Evolutionary conservation across 192 early-diverging fungal genomes (phyloP), one percentile per base, ranked within the genome.

Genomic region (Gaertneriomyces sp.): DNA sequence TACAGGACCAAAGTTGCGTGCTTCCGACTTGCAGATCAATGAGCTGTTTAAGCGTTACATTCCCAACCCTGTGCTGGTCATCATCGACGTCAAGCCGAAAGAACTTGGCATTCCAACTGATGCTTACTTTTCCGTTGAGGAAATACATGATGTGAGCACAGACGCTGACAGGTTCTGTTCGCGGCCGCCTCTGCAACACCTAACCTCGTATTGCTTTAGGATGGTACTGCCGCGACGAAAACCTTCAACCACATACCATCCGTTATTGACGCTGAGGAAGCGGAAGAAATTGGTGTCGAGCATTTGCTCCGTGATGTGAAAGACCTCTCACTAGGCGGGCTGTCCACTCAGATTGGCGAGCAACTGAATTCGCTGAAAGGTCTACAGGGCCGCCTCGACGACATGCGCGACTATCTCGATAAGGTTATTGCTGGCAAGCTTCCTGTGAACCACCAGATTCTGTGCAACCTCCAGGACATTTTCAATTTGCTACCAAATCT

Each of bases 271-370:
- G 97, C 97, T 5, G 97, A 99, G 74, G 97, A 99, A 77, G 92
- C 95, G n/a, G 97, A 99, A 80, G 97, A 99, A 72, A 98, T 99
- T 74, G 97, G 97, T 42, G 97, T 99, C 1, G 97, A 99, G 72
- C 97, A 99, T 64, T 79, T 99, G 70, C 80, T 99, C 58, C 87
- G 97, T 61, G 97, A 99, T 71, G 96, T 99, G 73, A 99, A 98
- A 75, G 97, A 99, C 76, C 96, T 88, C 58, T 85, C 92, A n/a
- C 88, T 91, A 33, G 95, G 97, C 2, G 93, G 93, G 16, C 78
- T 99, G 44, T 94, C 94, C 0, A 95, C 91, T n/a, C 88, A 93
- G 20, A 87, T 99, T 58, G 89, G 86, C 5, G 87, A 93, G 69
- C 95, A 98, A 79, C 78, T 98, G 61, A 86, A 91, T 25, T 97